Base-by-base conservation (phyloP, 345 rosid species). In the Cardamine chenopodiifolia region DNA sequence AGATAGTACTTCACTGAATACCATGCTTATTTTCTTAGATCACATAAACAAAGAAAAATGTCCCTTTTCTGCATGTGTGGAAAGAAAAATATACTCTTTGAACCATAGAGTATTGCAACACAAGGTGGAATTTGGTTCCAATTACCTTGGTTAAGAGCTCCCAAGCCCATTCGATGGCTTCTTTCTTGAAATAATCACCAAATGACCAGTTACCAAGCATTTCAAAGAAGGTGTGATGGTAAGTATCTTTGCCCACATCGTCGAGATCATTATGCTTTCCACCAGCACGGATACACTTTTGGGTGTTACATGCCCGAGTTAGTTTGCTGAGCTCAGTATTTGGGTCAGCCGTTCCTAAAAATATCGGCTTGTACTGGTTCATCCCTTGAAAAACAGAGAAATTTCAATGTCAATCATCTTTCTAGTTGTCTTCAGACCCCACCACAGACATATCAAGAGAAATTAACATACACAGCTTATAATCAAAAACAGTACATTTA, bases 191-290 rank as follows among this genome's bases (percentile, higher is more conserved):
- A 82, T 95, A 95, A 79, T 92, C 96, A 48, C 99, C 99, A 70
- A 95, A 95, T 0, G 99, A 95, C 99, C 99, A 95, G 76, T 92
- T 92, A 12, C 99, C 99, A 11, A 95, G 85, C 99, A 95, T 95
- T 81, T 95, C 98, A 75, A 95, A 95, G 90, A 95, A 92, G n/a
- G 99, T 92, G 66, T 95, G 99, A 75, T 95, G 98, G 75, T 95
- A 95, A 20, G 99, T 95, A 66, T 95, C 99, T 75, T 95, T 92
- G 34, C 99, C 99, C 4, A 95, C 99, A 78, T 95, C 99, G 37
- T 95, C 99, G 2, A 95, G 88, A 79, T 95, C 99, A 62, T 95
- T 95, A 76, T 95, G 98, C 82, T 95, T 95, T 37, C 97, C 99
- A 25, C 98, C 99, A 3, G 99, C 99, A 14, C 98, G 91, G 42